phyloP scores from a whole-genome alignment of 1,139 yeast species.

The Suhomyces atakaporum region DNA sequence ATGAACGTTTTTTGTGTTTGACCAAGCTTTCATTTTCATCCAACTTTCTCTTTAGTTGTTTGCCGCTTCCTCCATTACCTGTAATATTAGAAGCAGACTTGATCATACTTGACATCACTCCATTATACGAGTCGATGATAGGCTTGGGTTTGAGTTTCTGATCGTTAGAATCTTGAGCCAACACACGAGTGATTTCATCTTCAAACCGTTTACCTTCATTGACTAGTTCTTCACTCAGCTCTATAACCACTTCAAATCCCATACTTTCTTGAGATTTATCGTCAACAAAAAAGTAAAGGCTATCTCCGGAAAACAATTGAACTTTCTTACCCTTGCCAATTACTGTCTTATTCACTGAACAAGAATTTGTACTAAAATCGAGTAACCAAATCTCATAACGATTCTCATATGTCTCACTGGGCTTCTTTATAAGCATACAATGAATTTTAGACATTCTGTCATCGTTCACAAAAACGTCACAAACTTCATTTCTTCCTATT shows the following conservation, averaged over 20 bases:
- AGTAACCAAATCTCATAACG: constrained; percentile 78
- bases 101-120: constrained; percentile 9
- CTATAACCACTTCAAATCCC: constrained; percentile 47
- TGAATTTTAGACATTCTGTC: constrained; percentile 82
- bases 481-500: constrained; percentile 64
- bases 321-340: constrained; percentile 66
- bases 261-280: constrained; percentile 49
- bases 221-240: constrained; percentile 61
- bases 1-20: background rate
- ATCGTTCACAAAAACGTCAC: constrained; percentile 63
- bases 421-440: constrained; percentile 63
- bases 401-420: constrained; percentile 54
- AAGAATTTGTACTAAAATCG: constrained; percentile 79
- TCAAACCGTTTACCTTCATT: constrained; percentile 33
- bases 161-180: constrained; percentile 33
- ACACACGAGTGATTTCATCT: constrained; percentile 16
- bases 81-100: constrained; percentile 12
- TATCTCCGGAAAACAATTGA: constrained; percentile 64
- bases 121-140: constrained; percentile 19
- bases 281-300: constrained; percentile 66
- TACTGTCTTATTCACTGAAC: constrained; percentile 62
- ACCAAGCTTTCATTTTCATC: constrained; percentile 3
- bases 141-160: constrained; percentile 31
- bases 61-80: constrained; percentile 33
- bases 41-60: constrained; percentile 24